These are phyloP conservation scores for Colletotrichum limetticola DNA, from an alignment of 2,329 filamentous ascomycete species.

Conservation along the genomic window DNA sequence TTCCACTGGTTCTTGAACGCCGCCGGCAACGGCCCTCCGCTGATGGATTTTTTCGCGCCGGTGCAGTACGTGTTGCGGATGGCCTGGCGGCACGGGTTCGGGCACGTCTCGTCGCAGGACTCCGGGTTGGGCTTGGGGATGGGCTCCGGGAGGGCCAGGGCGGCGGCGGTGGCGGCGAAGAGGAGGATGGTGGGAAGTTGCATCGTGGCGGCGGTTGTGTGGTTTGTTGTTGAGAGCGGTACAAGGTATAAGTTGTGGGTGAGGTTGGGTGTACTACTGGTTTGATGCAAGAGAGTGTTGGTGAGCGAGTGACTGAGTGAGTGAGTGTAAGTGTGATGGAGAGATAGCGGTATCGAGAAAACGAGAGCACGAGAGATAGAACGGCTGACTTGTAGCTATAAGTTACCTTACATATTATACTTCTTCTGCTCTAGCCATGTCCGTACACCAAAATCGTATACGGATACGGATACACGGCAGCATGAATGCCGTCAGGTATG, in stretches of 20 bases:
- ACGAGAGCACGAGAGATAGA: not conserved
- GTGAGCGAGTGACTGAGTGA: not conserved
- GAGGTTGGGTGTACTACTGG: too few relatives aligned
- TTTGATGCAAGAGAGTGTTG: not conserved
- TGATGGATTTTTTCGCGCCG: not conserved
- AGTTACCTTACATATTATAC: not conserved
- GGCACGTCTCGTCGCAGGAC: not conserved
- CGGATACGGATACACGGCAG: not conserved
- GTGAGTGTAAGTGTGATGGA: not conserved
- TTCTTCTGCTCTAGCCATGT: not conserved
- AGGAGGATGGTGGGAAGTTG: not conserved
- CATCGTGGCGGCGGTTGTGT: not conserved
- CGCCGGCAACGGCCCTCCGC: too few relatives aligned
- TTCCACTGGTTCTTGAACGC: not conserved
- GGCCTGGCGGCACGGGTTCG: not conserved
- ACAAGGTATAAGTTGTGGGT: not conserved
- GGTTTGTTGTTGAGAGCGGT: not conserved
- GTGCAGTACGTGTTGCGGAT: not conserved
- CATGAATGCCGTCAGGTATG: not conserved
- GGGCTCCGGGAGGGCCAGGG: not conserved
- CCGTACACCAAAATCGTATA: too few relatives aligned
- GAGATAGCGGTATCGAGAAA: not conserved
- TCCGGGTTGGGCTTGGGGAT: not conserved
- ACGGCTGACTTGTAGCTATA: not conserved
- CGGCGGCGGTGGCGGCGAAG: not conserved